Conservation (phyloP, 305 asterid genomes). For the Fraxinus ornus region DNA sequence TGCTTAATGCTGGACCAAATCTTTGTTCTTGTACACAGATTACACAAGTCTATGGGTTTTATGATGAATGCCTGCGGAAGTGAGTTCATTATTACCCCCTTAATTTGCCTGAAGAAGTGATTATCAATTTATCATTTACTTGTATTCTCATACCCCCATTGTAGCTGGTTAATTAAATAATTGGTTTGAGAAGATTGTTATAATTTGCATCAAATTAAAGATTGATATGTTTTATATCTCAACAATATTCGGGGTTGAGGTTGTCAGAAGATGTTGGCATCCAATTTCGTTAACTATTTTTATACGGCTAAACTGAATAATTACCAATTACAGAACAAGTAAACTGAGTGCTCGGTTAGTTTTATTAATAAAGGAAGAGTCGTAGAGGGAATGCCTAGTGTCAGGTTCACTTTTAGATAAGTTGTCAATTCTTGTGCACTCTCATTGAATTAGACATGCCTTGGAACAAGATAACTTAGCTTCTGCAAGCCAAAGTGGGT, state of each 20-base stretch:
- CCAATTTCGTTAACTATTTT: neutral
- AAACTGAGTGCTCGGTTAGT: neutral
- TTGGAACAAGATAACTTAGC: neutral
- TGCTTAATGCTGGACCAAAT: conserved; percentile 12
- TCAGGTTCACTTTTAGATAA: neutral
- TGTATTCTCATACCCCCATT: neutral
- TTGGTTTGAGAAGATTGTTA: neutral
- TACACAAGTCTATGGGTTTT: conserved; percentile 93
- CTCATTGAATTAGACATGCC: neutral
- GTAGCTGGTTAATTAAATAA: neutral
- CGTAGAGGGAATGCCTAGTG: neutral
- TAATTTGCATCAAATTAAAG: neutral
- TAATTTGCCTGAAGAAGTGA: conserved; percentile 14
- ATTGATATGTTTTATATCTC: neutral
- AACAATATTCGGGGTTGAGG: neutral
- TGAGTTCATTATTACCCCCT: conserved; percentile 43
- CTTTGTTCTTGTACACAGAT: conserved; percentile 54
- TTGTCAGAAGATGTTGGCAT: neutral
- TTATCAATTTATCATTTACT: neutral
- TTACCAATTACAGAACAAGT: neutral
- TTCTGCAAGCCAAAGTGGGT: neutral
- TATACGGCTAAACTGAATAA: neutral
- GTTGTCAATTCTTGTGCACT: neutral
- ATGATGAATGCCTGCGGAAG: conserved; percentile 96
- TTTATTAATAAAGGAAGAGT: neutral